phyloP scores from a whole-genome alignment of 2,329 filamentous ascomycete genomes.

The Bipolaris gigantea region DNA sequence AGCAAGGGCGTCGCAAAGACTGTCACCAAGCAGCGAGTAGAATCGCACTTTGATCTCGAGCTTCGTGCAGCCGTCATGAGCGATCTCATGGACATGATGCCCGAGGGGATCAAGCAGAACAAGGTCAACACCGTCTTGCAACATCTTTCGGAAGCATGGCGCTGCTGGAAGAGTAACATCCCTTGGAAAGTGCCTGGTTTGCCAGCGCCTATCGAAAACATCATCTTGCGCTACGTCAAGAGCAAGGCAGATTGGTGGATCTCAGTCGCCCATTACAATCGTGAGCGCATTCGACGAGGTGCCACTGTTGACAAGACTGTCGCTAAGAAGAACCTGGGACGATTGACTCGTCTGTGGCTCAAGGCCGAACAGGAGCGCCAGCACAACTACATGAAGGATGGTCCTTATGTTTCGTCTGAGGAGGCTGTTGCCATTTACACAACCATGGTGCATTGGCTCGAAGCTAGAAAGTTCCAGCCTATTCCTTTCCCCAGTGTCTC shows the following conservation, averaged over 20 bases:
- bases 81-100: constrained; percentile 99
- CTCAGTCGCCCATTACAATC: constrained; percentile 97
- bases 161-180: constrained; percentile 99
- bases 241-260: constrained; percentile 99
- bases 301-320: constrained; percentile 99
- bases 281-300: constrained; percentile 92
- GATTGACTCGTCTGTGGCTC: constrained; percentile 91
- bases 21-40: constrained; percentile 97
- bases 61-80: constrained; percentile 98
- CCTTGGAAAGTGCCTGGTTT: constrained; percentile 98
- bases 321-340: constrained; percentile 97
- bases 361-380: constrained; percentile 98
- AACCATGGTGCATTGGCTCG: constrained; percentile 97
- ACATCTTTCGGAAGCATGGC: constrained; percentile 96
- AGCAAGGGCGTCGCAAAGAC: constrained; percentile 99
- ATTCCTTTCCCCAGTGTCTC: constrained; percentile 99
- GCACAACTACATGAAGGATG: constrained; percentile 99
- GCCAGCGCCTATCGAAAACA: constrained; percentile 96
- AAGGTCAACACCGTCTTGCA: constrained; percentile 98
- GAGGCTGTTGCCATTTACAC: constrained; percentile 99
- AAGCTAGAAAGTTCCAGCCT: constrained; percentile 96
- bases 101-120: constrained; percentile 98
- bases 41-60: constrained; percentile 97
- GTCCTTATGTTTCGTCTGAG: constrained; percentile 96
- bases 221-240: constrained; percentile 97